Evolutionary conservation across 768 basidiomycete genomes (phyloP), one percentile per base, ranked within the genome.

Genomic region (Lepiota subincarnata): DNA sequence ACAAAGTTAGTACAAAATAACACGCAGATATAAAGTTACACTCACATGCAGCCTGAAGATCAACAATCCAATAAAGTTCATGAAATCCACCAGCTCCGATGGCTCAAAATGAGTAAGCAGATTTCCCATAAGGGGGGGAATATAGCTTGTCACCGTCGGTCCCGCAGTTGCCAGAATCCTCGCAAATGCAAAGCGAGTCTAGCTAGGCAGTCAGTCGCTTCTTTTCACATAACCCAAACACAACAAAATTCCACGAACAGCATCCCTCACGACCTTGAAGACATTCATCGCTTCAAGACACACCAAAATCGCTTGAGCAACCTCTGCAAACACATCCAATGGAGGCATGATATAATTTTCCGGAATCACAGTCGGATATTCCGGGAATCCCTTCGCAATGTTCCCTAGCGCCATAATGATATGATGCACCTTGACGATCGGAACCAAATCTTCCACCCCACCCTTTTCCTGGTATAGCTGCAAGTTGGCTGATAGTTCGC

Each of bases 301-400:
- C 38, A 92, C 84, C 42, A 98, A 70, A 55, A 98, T 87, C 1
- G 86, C 87, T 64, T 95, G 89, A 0, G 92, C 89, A 62, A 91
- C 82, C 66, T 90, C 83, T 55, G 81, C 78, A 70, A 98, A 97
- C 12, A 92, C 82, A 47, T 86, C 82, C 50, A 92, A 67, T 1
- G 84, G 83, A 0, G 92, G 89, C 16, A 84, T 71, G 7, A 83
- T 76, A 60, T 86, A 87, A 28, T 81, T 83, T 60, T 80, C 77
- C 0, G 84, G 82, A 1, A 85, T 71, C 1, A 83, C 78, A 13
- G 79, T 82, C 39, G 91, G 89, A 62, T 88, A 87, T 64, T 93
- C 92, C 0, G 97, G 97, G 70, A 98, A 98, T 11, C 97, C 97
- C 70, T 97, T 97, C 34, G 94, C 89, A 51, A 98, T 82, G 61